Evolutionary conservation across 208 protist genomes (phyloP).

Genomic region (Acanthamoeba castellanii): DNA sequence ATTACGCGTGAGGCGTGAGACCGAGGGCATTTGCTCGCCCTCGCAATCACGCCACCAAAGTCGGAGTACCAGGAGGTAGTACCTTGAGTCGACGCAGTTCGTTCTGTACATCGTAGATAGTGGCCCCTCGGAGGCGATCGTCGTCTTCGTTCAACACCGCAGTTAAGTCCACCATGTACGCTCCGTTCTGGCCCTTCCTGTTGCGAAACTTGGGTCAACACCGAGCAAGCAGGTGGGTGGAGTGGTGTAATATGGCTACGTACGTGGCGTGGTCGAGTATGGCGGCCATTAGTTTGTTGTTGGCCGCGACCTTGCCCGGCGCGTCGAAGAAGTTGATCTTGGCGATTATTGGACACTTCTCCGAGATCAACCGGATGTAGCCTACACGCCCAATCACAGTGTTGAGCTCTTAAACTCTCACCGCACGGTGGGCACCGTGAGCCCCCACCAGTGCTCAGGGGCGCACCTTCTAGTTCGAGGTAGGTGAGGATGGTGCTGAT

Average conservation of each 20-base stretch:
- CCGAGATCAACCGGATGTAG: constrained; percentile 7
- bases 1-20: neutral
- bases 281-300: constrained; percentile 41
- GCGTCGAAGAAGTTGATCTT: constrained; percentile 35
- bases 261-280: constrained; percentile 34
- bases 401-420: neutral
- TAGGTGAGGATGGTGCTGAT: constrained; percentile 50
- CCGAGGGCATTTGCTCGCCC: neutral
- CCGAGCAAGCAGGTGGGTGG: neutral
- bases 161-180: neutral
- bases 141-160: neutral
- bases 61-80: neutral
- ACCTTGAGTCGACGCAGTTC: constrained; percentile 33
- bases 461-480: constrained; percentile 47
- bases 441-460: neutral
- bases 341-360: neutral
- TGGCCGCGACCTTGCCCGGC: neutral
- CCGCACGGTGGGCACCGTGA: too few species aligned
- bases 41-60: too few species aligned
- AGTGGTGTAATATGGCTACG: neutral
- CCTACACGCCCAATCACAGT: neutral
- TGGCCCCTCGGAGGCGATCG: neutral
- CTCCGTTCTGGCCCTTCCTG: neutral
- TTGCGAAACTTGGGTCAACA: neutral
- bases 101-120: neutral